Conservation (phyloP, 2,329 filamentous ascomycete species). For the Penicillium fuscoglaucum region DNA sequence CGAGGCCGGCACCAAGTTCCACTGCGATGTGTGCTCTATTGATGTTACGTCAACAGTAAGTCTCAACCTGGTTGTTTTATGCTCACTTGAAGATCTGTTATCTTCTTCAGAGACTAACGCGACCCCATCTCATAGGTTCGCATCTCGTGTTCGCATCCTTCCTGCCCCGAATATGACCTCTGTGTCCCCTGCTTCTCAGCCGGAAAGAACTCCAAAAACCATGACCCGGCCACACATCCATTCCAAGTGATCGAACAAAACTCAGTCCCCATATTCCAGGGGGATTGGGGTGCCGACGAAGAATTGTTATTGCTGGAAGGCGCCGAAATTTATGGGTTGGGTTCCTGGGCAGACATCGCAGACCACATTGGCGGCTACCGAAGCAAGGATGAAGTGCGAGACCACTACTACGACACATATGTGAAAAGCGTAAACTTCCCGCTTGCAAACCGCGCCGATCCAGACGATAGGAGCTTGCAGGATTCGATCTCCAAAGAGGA, state of each 20-base stretch:
- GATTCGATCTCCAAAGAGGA: conserved; percentile 83
- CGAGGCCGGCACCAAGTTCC: conserved; percentile 89
- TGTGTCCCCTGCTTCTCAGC: conserved; percentile 93
- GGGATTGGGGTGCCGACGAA: conserved; percentile 96
- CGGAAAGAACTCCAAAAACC: conserved; percentile 75
- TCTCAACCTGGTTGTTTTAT: background rate
- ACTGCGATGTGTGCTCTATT: conserved; percentile 94
- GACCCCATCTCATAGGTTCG: conserved; percentile 64
- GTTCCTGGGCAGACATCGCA: conserved; percentile 96
- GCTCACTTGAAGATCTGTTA: background rate
- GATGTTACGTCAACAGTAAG: conserved; percentile 95
- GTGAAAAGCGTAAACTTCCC: conserved; percentile 82
- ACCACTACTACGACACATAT: conserved; percentile 89
- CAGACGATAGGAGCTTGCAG: conserved; percentile 74
- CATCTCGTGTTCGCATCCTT: conserved; percentile 81
- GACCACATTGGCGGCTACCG: conserved; percentile 97
- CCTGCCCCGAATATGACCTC: conserved; percentile 92
- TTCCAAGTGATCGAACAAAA: conserved; percentile 98
- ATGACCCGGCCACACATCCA: conserved; percentile 81
- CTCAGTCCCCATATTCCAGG: conserved; percentile 92
- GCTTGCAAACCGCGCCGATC: conserved; percentile 80
- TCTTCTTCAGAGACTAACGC: background rate
- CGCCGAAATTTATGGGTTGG: conserved; percentile 91
- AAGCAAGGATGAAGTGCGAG: conserved; percentile 89
- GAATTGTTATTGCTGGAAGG: conserved; percentile 92